These are phyloP conservation scores for Boechera stricta DNA, from an alignment of 345 rosid genomes.

Conservation along the genomic window DNA sequence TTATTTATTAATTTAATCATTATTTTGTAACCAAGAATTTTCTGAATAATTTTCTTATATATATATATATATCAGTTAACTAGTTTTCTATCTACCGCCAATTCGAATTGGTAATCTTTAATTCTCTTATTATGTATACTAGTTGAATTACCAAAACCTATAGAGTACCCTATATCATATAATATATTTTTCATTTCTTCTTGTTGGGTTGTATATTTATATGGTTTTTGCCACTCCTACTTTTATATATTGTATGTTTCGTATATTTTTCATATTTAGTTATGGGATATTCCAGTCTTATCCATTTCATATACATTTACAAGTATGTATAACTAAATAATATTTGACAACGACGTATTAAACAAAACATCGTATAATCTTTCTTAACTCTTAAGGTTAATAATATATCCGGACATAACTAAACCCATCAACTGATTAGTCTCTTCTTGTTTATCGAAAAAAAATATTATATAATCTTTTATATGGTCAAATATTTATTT, in stretches of 20 bases:
- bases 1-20: not conserved
- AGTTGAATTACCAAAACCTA: not conserved
- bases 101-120: not conserved
- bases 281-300: not conserved
- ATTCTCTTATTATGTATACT: not conserved
- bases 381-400: not conserved
- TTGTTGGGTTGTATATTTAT: not conserved
- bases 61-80: not conserved
- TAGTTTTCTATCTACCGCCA: not conserved
- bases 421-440: too few relatives aligned
- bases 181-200: not conserved
- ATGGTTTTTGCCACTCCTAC: not conserved
- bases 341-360: constrained; percentile 14
- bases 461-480: too few relatives aligned
- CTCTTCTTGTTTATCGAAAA: too few relatives aligned
- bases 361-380: not conserved
- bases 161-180: not conserved
- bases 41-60: too few relatives aligned
- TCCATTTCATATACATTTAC: not conserved
- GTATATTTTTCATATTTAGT: not conserved
- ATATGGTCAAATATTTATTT: constrained; percentile 18
- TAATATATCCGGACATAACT: too few relatives aligned
- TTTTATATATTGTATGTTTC: not conserved
- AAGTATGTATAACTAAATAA: not conserved
- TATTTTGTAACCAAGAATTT: not conserved